phyloP scores from a whole-genome alignment of 1,139 yeast species.

The Meyerozyma smithsonii region DNA sequence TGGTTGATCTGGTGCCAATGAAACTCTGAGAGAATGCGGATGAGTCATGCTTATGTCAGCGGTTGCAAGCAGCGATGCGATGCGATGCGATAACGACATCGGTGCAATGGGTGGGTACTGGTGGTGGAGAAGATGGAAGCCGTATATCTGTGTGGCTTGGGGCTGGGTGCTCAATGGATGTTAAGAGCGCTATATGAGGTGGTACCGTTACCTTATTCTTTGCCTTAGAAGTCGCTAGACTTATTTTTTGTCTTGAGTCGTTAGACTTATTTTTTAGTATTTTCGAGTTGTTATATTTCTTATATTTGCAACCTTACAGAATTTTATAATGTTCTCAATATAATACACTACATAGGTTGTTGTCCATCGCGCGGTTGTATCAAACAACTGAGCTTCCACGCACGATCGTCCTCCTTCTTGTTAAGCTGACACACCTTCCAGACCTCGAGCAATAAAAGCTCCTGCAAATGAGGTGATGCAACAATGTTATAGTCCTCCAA shows the following conservation, averaged over 20 bases:
- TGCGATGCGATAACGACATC: not conserved
- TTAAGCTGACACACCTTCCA: slow-evolving; percentile 66
- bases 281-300: not conserved
- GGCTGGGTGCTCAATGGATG: too few species aligned
- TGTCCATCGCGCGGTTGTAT: slow-evolving; percentile 38
- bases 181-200: too few species aligned
- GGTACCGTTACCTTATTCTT: too few species aligned
- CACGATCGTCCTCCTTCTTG: slow-evolving; percentile 57
- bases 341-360: not conserved
- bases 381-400: slow-evolving; percentile 65
- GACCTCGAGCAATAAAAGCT: slow-evolving; percentile 59
- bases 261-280: too few species aligned
- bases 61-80: too few species aligned
- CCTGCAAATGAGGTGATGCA: slow-evolving; percentile 51
- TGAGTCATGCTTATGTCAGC: slow-evolving; percentile 2
- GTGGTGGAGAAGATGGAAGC: too few species aligned
- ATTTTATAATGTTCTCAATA: not conserved
- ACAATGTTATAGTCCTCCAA: slow-evolving; percentile 31
- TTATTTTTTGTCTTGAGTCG: too few species aligned
- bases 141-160: too few species aligned
- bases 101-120: too few species aligned
- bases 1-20: not conserved
- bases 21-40: not conserved
- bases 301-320: not conserved
- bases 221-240: not conserved